Percentiles rank a stretch among this genome's conserved stretches.
Conservation (phyloP, 306 rosid species). For the Ormosia semicastrata region DNA sequence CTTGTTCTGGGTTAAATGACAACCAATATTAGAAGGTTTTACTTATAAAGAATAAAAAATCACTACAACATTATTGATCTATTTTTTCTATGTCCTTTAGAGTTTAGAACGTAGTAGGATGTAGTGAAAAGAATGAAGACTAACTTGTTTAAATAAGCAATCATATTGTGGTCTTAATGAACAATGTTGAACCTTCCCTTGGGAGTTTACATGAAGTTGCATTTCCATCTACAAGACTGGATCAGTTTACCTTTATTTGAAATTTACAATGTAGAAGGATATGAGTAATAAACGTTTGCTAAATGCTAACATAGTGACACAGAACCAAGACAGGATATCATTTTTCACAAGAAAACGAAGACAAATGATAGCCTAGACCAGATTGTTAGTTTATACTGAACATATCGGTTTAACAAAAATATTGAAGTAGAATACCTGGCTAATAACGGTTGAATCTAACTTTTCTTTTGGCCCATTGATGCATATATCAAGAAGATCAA, state of each 20-base stretch:
- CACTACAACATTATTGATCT: background rate
- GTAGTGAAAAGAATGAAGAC: background rate
- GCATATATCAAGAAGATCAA: slow-evolving; percentile 93
- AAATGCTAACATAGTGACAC: background rate
- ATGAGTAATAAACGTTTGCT: background rate
- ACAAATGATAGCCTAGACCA: background rate
- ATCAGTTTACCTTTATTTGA: too few relatives aligned
- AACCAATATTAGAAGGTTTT: background rate
- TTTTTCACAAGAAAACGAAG: background rate
- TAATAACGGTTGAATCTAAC: slow-evolving; percentile 81
- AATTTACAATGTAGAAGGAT: background rate
- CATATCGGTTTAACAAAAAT: background rate
- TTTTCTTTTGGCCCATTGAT: slow-evolving; percentile 92
- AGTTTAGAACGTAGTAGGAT: too few relatives aligned
- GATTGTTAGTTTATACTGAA: background rate
- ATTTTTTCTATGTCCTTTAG: background rate
- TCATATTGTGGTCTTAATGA: too few relatives aligned
- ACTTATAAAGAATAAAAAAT: background rate
- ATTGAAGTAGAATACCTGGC: slow-evolving; percentile 57
- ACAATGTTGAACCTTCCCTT: too few relatives aligned
- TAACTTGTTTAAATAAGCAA: too few relatives aligned
- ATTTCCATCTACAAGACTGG: too few relatives aligned
- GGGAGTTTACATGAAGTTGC: too few relatives aligned
- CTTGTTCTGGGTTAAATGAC: background rate
- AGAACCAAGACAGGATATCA: background rate